phyloP scores from a whole-genome alignment of 768 basidiomycete genomes.

The Macrocybe gigantea region DNA sequence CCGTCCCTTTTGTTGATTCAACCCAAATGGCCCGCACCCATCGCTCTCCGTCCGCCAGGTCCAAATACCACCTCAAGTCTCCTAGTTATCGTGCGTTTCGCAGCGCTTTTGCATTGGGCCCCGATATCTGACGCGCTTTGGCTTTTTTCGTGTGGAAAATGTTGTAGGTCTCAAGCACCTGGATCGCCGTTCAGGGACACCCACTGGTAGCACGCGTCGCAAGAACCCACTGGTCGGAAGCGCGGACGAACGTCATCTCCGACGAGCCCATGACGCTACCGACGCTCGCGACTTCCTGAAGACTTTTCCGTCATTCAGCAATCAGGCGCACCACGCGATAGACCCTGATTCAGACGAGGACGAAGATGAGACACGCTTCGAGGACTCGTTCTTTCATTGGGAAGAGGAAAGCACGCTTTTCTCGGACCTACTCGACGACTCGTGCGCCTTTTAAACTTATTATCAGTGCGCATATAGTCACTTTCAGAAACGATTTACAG shows the following conservation, averaged over 20 bases:
- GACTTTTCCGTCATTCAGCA: conserved; percentile 9
- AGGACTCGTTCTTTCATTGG: conserved; percentile 33
- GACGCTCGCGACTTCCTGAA: conserved; percentile 7
- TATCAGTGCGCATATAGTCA: conserved; percentile 10
- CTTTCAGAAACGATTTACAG: conserved; percentile 11
- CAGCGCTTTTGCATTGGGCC: too few relatives aligned
- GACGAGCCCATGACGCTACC: conserved; percentile 1
- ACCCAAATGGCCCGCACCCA: too few relatives aligned
- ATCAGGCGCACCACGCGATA: conserved; percentile 6
- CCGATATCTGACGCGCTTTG: too few relatives aligned
- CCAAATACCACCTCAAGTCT: too few relatives aligned
- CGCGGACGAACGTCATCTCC: neutral
- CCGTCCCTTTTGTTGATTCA: too few relatives aligned
- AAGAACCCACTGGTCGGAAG: conserved; percentile 8
- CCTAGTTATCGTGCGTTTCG: too few relatives aligned
- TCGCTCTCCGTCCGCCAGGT: too few relatives aligned
- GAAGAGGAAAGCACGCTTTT: conserved; percentile 48
- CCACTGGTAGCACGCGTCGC: conserved; percentile 10
- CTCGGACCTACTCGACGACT: conserved; percentile 40
- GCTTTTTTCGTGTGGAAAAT: too few relatives aligned
- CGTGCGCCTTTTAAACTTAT: conserved; percentile 19
- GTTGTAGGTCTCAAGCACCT: conserved; percentile 6
- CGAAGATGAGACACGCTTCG: conserved; percentile 8
- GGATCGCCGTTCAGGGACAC: conserved; percentile 15
- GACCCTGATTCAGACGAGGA: conserved; percentile 13